Base-by-base conservation (phyloP, 108 stramenopile species). In the Stephanodiscus minutulus region DNA sequence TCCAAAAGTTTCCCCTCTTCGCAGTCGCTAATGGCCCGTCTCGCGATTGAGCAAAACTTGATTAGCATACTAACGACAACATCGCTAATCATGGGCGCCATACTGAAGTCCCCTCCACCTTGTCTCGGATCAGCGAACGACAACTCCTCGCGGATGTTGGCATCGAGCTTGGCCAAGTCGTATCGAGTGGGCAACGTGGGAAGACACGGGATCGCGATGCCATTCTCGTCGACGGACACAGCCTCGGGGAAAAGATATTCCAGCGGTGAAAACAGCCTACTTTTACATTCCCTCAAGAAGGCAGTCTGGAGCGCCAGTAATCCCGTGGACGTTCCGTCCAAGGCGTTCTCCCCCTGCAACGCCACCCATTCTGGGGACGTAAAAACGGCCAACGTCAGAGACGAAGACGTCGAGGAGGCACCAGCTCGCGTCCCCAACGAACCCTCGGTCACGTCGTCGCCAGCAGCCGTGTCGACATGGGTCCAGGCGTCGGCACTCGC, bases 211-310 rank as follows among this genome's bases (percentile, higher is more conserved):
- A 87, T 79, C 1, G 87, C 88, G 15, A 85, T 73, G 27, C 93
- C 93, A 43, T 83, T 72, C 55, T 91, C 90, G 65, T 94, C 90
- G 10, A 91, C 86, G 6, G 86, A 64, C 3, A 88, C 80, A 36
- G 85, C 86, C 52, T 91, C 89, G 43, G 85, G 86, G 68, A 94
- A 94, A 89, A 94, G 88, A 81, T 71, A 89, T 64, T 90, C 81
- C 31, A 94, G 66, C 7, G 93, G 90, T 41, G 87, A 83, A 56
- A 85, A 90, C 9, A 94, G 59, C 1, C 93, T 70, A 31, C 86
- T 79, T 29, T 71, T 71, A 28, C 79, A 91, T 33, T 87, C 84
- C 33, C 89, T 81, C 36, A 90, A 57, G 55, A 94, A 94, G 5
- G 88, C 85, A n/a, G 64, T 72, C 71, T 89, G 86, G 24, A 94